These are phyloP conservation scores for Allium cepa DNA, from an alignment of 106 monocot genomes.

Conservation along the genomic window DNA sequence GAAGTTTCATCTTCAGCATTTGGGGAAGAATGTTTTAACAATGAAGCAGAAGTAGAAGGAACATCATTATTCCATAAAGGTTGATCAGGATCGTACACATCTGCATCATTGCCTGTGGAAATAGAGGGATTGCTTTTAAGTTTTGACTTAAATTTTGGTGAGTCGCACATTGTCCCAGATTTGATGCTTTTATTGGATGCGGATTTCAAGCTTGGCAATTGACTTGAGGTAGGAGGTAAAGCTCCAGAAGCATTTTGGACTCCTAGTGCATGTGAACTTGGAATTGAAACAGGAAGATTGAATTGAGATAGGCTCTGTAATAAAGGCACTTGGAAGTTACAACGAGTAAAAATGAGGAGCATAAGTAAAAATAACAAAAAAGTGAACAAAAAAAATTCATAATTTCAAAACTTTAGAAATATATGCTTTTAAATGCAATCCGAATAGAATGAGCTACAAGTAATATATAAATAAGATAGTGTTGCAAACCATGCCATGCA, in stretches of 20 bases:
- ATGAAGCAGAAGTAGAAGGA: slow-evolving; percentile 37
- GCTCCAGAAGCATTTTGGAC: slow-evolving; percentile 38
- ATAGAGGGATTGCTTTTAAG: slow-evolving; percentile 22
- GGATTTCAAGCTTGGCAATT: slow-evolving; percentile 28
- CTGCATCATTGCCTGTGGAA: slow-evolving; percentile 46
- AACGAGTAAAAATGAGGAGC: not conserved
- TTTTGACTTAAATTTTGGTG: slow-evolving; percentile 19
- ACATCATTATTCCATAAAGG: slow-evolving; percentile 74
- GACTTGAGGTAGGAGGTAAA: slow-evolving; percentile 21
- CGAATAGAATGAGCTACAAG: not conserved
- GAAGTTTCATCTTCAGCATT: slow-evolving; percentile 35
- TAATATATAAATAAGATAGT: no score
- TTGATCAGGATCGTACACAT: slow-evolving; percentile 99
- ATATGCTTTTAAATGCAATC: not conserved
- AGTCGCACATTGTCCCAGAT: slow-evolving; percentile 30
- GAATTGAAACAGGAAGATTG: slow-evolving; percentile 82
- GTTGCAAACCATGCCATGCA: no score
- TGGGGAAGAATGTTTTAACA: slow-evolving; percentile 40
- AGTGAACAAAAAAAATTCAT: not conserved
- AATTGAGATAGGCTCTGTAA: slow-evolving; percentile 91
- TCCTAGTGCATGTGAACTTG: slow-evolving; percentile 40
- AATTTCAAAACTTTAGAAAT: no score
- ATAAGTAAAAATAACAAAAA: not conserved
- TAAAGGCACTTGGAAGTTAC: not conserved
- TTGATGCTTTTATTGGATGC: slow-evolving; percentile 41